Base-by-base conservation (phyloP, 805 yeast species). In the Sugiyamaella floridensis region DNA sequence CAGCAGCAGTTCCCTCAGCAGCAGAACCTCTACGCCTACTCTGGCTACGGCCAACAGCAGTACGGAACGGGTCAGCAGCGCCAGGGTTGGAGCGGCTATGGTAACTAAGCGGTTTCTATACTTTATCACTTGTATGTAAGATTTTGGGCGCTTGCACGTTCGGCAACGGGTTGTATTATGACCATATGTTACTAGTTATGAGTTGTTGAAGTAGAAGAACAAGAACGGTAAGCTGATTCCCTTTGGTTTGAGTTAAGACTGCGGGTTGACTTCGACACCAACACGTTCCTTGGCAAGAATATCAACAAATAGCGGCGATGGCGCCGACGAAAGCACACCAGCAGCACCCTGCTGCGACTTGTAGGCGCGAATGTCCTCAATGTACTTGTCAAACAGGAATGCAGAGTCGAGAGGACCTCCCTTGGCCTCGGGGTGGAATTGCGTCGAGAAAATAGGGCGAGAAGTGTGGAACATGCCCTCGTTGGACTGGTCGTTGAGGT, bases 351-450 rank as follows among this genome's bases (percentile, higher is more conserved):
- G 64, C 62, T 71, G 71, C 50, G 69, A 65, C 49, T 66, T 67
- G 76, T 79, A 89, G 46, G 71, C 72, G 46, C 73, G 76, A 58
- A 93, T 83, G 64, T 84, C 76, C 40, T 75, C 79, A 63, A 93
- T 82, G 72, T 87, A 93, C 70, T 83, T 88, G 76, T 93, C 98
- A 63, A 93, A 93, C 70, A 93, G 76, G 72, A 82, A 88, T 2
- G 89, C 79, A 12, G 97, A 86, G 71, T 93, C 99, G 64, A 86
- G 78, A 54, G 99, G 99, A 62, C 99, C 99, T 63, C 99, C 98
- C 74, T 89, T 92, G 53, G 99, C 98, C 72, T 93, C 99, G 47
- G 99, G 99, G 70, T 93, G 99, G 79, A 93, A 93, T 72, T 93
- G 99, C 1, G 97, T 89, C 40, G 97, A 88, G 74, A 92, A 93